Evolutionary conservation across 2,329 filamentous ascomycete genomes (phyloP).

Genomic region (Calonectria fujianensis): DNA sequence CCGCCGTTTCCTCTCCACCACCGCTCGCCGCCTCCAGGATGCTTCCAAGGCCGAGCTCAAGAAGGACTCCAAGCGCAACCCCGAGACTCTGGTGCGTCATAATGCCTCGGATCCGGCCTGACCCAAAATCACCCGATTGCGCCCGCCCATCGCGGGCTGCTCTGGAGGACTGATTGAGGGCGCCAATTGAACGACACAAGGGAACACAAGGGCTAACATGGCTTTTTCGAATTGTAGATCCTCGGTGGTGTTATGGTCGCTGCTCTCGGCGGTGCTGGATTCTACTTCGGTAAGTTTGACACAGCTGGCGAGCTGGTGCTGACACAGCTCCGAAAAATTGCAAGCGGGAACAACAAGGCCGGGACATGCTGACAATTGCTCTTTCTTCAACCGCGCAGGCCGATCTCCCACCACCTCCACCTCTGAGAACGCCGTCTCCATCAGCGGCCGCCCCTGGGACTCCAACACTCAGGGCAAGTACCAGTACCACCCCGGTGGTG

Average conservation of each 20-base stretch:
- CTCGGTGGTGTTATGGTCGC: constrained; percentile 93
- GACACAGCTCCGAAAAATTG: constrained; percentile 13
- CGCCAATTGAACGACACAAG: constrained; percentile 18
- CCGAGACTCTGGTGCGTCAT: constrained; percentile 67
- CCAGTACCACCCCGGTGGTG: constrained; percentile 90
- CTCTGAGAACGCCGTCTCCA: constrained; percentile 85
- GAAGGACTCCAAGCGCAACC: constrained; percentile 75
- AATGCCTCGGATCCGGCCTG: constrained; percentile 50
- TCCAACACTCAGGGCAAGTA: constrained; percentile 79
- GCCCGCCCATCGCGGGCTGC: constrained; percentile 22
- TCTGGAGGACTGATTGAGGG: constrained; percentile 15
- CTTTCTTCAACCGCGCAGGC: constrained; percentile 67
- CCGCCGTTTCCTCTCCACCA: constrained; percentile 74
- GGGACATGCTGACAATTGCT: constrained; percentile 35
- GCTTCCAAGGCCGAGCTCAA: constrained; percentile 69
- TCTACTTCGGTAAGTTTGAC: constrained; percentile 82
- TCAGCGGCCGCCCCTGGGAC: constrained; percentile 96
- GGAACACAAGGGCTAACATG: constrained; percentile 44
- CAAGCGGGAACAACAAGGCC: constrained; percentile 45
- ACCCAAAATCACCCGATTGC: constrained; percentile 37
- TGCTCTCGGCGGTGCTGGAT: constrained; percentile 91
- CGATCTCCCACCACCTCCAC: constrained; percentile 89
- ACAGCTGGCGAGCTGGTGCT: constrained; percentile 17
- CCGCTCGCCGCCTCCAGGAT: constrained; percentile 70
- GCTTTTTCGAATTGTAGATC: constrained; percentile 74